Evolutionary conservation across 345 rosid genomes (phyloP), one percentile per base, ranked within the genome.

Genomic region (Rhodamnia rubescens): DNA sequence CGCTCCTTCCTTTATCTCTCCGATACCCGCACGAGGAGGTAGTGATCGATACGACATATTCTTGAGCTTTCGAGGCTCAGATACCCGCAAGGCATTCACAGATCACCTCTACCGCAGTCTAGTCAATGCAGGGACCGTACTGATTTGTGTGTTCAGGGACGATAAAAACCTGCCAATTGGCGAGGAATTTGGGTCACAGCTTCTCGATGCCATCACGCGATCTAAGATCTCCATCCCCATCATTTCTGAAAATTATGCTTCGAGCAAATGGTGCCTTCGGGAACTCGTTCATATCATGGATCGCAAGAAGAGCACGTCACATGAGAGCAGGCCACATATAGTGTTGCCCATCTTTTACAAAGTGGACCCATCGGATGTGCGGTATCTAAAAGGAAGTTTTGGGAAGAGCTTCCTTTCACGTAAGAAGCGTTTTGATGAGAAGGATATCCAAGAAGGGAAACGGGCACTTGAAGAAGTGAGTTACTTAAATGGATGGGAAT

Each of bases 21-120:
- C 29, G n/a, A 57, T 2, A 57, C 15, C 29, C 64, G 24, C 15
- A 11, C 29, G 12, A 57, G 5, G 1, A 26, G 64, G 29, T 4
- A n/a, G 2, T 3, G 1, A 11, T 57, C 29, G 11, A 11, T 29
- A 29, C 1, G 64, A 86, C 2, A 49, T 83, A 8, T 86, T 86
- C 74, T 36, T 86, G 26, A 86, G 88, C 55, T 86, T 83, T 44
- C 55, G 83, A 47, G 85, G 88, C 1, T 54, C 11, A 11, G 88
- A 86, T 7, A 83, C 83, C 1, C 85, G 88, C 1, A 40, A 53
- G 20, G 29, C 3, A 5, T 83, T 86, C 47, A 74, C 75, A 0
- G 85, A 83, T 32, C 84, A 87, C n/a, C 88, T 87, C 59, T 83
- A 87, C 81, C 11, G 10, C 1, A 47, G 5, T 5, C 81, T 84